Conservation (phyloP, 2,329 filamentous ascomycete species). For the Rutstroemia sydowiana region DNA sequence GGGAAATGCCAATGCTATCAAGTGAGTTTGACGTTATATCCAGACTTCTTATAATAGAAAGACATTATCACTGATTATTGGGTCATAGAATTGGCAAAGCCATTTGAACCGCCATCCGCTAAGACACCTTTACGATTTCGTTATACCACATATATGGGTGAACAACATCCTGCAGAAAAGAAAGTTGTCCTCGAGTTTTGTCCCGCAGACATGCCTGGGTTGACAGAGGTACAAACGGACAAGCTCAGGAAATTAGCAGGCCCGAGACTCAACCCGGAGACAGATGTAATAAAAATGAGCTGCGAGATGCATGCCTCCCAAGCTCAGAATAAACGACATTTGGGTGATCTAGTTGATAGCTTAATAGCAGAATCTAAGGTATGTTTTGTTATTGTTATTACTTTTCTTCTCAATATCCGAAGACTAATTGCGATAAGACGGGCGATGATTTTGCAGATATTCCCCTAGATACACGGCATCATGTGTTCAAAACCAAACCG, state of each 20-base stretch:
- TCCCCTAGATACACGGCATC: constrained; percentile 81
- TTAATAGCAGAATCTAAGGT: constrained; percentile 69
- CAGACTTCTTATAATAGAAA: neutral
- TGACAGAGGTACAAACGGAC: constrained; percentile 59
- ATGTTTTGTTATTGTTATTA: constrained; percentile 18
- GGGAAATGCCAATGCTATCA: constrained; percentile 89
- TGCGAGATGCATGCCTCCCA: constrained; percentile 82
- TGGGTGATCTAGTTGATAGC: constrained; percentile 68
- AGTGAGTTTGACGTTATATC: constrained; percentile 49
- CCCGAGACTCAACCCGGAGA: constrained; percentile 78
- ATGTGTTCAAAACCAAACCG: constrained; percentile 58
- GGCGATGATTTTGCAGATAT: constrained; percentile 81
- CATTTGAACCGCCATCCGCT: constrained; percentile 64
- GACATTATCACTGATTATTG: constrained; percentile 13
- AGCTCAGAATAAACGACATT: constrained; percentile 94
- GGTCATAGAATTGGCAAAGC: constrained; percentile 67
- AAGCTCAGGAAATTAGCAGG: constrained; percentile 89
- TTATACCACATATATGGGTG: constrained; percentile 94
- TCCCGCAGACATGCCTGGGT: constrained; percentile 59
- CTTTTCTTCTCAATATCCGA: no score
- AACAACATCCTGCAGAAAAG: constrained; percentile 79
- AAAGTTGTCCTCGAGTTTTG: constrained; percentile 94
- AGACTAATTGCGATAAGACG: constrained; percentile 43
- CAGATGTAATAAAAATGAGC: constrained; percentile 77
- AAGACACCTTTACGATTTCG: constrained; percentile 79